A percentile compares a stretch with the other conserved stretches of the same genome.
phyloP scores from a whole-genome alignment of 768 basidiomycete species.

The Collybia nuda region DNA sequence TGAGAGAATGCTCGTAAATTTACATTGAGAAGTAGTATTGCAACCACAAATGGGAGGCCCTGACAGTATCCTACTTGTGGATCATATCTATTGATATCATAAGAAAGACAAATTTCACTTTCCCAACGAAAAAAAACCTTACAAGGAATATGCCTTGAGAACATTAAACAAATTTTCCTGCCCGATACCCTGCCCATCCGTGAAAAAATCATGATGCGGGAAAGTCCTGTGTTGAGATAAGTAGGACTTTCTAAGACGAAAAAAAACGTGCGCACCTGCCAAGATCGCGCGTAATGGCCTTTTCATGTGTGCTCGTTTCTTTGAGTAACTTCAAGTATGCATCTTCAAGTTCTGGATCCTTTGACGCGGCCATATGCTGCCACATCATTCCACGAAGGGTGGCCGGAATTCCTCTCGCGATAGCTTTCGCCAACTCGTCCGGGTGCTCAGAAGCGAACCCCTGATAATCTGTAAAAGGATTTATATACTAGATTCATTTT shows the following conservation, averaged over 20 bases:
- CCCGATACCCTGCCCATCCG: slow-evolving; percentile 90
- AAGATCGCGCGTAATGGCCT: slow-evolving; percentile 90
- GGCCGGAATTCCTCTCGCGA: slow-evolving; percentile 88
- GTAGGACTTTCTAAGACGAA: slow-evolving; percentile 7
- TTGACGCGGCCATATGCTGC: slow-evolving; percentile 97
- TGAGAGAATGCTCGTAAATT: slow-evolving; percentile 15
- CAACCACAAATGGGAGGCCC: slow-evolving; percentile 94
- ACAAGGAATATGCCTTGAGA: slow-evolving; percentile 95
- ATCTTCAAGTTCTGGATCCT: slow-evolving; percentile 82
- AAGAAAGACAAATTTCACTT: slow-evolving; percentile 1
- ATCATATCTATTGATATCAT: slow-evolving; percentile 59
- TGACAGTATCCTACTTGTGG: slow-evolving; percentile 97
- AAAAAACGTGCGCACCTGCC: slow-evolving; percentile 56
- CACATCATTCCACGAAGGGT: slow-evolving; percentile 93
- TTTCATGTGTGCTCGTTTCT: slow-evolving; percentile 86
- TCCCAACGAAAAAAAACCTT: slow-evolving; percentile 28
- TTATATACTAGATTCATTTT: neutral
- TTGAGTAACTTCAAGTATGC: slow-evolving; percentile 82
- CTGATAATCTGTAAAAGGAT: slow-evolving; percentile 69
- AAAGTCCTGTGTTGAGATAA: slow-evolving; percentile 64
- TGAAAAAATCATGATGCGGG: slow-evolving; percentile 96
- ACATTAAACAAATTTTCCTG: slow-evolving; percentile 99
- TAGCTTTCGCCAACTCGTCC: slow-evolving; percentile 81
- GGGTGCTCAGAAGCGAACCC: slow-evolving; percentile 78
- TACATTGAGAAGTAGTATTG: slow-evolving; percentile 90